phyloP scores from a whole-genome alignment of 768 basidiomycete species.

The Suillus hirtellus region DNA sequence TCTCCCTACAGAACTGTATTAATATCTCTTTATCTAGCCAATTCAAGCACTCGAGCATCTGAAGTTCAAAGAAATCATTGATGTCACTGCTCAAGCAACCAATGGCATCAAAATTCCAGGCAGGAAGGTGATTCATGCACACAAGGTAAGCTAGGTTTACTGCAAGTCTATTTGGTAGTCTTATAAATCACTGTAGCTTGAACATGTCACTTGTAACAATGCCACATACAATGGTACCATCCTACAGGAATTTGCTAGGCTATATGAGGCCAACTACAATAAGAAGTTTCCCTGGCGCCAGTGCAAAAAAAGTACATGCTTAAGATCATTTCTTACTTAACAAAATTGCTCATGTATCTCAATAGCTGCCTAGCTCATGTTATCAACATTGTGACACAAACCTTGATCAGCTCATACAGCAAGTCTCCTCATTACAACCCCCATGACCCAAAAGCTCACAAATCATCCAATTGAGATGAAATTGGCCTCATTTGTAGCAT shows the following conservation, averaged over 20 bases:
- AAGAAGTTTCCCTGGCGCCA: background rate
- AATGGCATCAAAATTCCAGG: no score
- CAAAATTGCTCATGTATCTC: no score
- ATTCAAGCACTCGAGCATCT: no score
- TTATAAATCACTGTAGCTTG: no score
- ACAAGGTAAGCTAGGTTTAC: no score
- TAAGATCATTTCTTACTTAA: slow-evolving; percentile 9
- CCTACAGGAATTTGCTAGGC: background rate
- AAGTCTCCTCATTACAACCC: slow-evolving; percentile 29
- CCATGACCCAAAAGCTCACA: background rate
- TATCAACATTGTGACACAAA: slow-evolving; percentile 37
- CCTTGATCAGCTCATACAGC: slow-evolving; percentile 29
- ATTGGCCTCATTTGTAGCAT: slow-evolving; percentile 22
- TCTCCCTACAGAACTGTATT: no score
- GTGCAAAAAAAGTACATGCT: background rate
- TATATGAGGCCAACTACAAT: background rate
- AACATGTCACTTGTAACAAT: slow-evolving; percentile 4
- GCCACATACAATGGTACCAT: background rate
- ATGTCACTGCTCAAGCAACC: no score
- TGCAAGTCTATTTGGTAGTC: no score
- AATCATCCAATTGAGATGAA: slow-evolving; percentile 17
- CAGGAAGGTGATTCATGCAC: no score
- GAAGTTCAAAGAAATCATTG: no score
- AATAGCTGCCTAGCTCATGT: slow-evolving; percentile 34
- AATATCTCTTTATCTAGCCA: no score